A percentile compares a stretch with the other conserved stretches of the same genome.
These are phyloP conservation scores for Annulohypoxylon moriforme DNA, from an alignment of 495 filamentous ascomycete species.

Conservation along the genomic window DNA sequence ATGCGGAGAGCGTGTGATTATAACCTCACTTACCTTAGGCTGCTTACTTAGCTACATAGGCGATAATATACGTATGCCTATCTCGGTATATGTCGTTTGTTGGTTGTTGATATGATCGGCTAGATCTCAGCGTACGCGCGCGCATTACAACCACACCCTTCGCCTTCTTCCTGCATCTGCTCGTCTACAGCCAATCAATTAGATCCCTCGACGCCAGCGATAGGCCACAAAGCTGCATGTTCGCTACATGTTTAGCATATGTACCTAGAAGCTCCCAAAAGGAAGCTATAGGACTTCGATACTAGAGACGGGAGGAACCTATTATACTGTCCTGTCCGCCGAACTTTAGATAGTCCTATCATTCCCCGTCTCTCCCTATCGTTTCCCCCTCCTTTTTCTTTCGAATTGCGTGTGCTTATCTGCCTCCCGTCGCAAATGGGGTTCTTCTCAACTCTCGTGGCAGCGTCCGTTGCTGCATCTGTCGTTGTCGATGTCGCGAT, in stretches of 20 bases:
- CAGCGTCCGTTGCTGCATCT: conserved; percentile 19
- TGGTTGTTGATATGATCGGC: background rate
- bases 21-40: background rate
- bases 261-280: background rate
- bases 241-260: conserved; percentile 2
- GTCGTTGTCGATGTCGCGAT: conserved; percentile 20
- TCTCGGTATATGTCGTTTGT: background rate
- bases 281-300: background rate
- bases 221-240: conserved; percentile 3
- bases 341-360: background rate
- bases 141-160: conserved; percentile 17
- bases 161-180: background rate
- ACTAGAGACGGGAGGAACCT: background rate
- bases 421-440: conserved; percentile 34
- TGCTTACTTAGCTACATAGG: background rate
- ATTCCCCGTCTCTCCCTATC: background rate
- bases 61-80: background rate
- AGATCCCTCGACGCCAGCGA: conserved; percentile 12
- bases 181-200: conserved; percentile 17
- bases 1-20: background rate
- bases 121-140: conserved; percentile 7
- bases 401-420: background rate
- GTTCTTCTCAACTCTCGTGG: conserved; percentile 22
- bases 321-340: background rate
- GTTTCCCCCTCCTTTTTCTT: background rate